Evolutionary conservation across 2,329 filamentous ascomycete species (phyloP), one percentile per base, ranked within the genome.

Genomic region (Exophiala aquamarina): DNA sequence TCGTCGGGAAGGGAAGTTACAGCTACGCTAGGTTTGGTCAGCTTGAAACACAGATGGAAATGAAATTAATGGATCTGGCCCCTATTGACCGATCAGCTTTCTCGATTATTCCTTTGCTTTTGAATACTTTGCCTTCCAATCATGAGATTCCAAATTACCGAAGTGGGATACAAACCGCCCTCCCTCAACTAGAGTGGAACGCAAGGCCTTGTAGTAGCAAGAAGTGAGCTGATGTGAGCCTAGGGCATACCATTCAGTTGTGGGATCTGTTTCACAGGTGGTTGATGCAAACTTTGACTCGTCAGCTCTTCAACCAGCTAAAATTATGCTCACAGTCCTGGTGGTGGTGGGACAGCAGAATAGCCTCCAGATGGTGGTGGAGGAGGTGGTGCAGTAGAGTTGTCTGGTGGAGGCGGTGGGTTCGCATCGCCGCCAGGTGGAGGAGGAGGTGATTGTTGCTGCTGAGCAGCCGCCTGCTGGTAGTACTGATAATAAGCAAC

Each of bases 401-500:
- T 38, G 20, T 48, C 75, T 33, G 75, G 75, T 20, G 82, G 81
- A 15, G 82, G 82, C 14, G 83, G 83, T 10, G 84, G 83, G 43
- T 82, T 79, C 45, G 81, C 66, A 7, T 66, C 63, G 8, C 62
- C 76, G 44, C 81, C 80, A 9, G 83, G 81, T 17, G 54, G 52
- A 17, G 52, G 61, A 18, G 65, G 58, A 17, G 65, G 63, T 44
- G 68, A 67, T 44, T 74, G 71, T 43, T 76, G 70, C 50, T 75
- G 69, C 37, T 68, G 63, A 42, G 69, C 72, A 37, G 74, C 73
- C 59, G 80, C 78, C 11, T 86, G 86, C 60, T 88, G 83, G 62
- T 88, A 83, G 59, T 89, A 89, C 59, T 87, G 84, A 55, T 75
- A 77, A 60, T 77, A 77, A 21, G 74, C 72, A 37, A 77, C 64